Conservation (phyloP, 1,284 basidiomycete genomes). For the Ustilago cynodontis region DNA sequence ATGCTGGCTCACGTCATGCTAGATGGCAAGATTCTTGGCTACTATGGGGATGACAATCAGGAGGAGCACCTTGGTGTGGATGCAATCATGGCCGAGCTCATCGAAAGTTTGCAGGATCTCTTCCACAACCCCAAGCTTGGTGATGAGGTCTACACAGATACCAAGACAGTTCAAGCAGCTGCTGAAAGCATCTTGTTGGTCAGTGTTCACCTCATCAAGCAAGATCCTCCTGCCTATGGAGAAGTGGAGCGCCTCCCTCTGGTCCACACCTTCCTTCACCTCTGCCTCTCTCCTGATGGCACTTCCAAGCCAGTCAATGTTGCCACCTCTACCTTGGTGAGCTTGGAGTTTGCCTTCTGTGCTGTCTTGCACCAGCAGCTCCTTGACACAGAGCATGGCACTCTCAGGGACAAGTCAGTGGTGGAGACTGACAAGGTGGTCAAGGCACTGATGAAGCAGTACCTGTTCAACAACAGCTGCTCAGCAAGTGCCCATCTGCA, state of each 20-base stretch:
- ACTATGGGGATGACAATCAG: conserved; percentile 5
- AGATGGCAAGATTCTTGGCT: neutral
- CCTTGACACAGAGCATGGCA: neutral
- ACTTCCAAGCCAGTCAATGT: conserved; percentile 2
- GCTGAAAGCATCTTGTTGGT: no score
- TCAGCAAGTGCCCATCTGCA: neutral
- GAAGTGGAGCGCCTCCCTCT: neutral
- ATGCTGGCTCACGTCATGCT: neutral
- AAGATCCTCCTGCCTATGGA: neutral
- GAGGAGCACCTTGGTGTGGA: neutral
- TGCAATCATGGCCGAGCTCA: no score
- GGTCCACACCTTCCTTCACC: neutral
- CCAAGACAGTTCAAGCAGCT: no score
- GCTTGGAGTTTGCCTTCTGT: neutral
- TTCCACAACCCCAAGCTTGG: no score
- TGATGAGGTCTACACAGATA: no score
- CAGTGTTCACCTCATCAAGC: neutral
- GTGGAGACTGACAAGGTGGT: neutral
- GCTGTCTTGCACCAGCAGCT: neutral
- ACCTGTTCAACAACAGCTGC: neutral
- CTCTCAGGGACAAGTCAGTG: neutral
- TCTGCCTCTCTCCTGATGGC: neutral
- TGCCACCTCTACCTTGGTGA: neutral
- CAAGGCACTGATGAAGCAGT: neutral
- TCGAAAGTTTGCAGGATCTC: no score